Evolutionary conservation across 1,284 basidiomycete species (phyloP).

Genomic region (Ceratobasidium sp.): DNA sequence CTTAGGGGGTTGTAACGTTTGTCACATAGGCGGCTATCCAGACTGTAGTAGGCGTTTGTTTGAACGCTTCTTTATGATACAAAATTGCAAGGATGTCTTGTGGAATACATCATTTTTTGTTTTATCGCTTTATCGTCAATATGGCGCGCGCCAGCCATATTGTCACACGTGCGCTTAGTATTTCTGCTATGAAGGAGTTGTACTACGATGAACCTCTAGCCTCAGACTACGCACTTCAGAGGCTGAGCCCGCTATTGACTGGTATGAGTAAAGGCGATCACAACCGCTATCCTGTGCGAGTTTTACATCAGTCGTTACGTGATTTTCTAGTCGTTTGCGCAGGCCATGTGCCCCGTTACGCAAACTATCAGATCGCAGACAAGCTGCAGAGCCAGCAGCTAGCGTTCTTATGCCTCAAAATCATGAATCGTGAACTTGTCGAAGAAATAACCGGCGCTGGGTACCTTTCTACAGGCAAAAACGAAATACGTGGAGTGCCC

Average conservation of each 20-base stretch:
- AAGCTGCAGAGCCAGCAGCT: neutral
- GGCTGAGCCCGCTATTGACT: constrained; percentile 18
- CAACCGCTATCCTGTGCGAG: neutral
- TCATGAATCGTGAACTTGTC: neutral
- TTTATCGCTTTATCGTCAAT: too few relatives aligned
- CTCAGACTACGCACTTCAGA: neutral
- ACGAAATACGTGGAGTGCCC: neutral
- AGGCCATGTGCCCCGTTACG: neutral
- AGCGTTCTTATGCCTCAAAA: neutral
- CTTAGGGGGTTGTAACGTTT: too few relatives aligned
- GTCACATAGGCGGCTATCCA: too few relatives aligned
- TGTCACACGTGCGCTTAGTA: too few relatives aligned
- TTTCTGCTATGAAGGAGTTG: too few relatives aligned
- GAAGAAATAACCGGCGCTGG: constrained; percentile 1
- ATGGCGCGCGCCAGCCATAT: too few relatives aligned
- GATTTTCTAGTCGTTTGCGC: constrained; percentile 5
- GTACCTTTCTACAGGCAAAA: neutral
- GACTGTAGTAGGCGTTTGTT: too few relatives aligned
- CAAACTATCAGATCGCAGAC: neutral
- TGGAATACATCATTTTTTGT: too few relatives aligned
- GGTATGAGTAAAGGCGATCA: neutral
- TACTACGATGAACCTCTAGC: neutral
- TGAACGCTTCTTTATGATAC: too few relatives aligned
- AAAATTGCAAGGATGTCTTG: too few relatives aligned
- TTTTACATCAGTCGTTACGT: constrained; percentile 18